Evolutionary conservation across 768 basidiomycete genomes (phyloP).

Genomic region (Lentinula lateritia): DNA sequence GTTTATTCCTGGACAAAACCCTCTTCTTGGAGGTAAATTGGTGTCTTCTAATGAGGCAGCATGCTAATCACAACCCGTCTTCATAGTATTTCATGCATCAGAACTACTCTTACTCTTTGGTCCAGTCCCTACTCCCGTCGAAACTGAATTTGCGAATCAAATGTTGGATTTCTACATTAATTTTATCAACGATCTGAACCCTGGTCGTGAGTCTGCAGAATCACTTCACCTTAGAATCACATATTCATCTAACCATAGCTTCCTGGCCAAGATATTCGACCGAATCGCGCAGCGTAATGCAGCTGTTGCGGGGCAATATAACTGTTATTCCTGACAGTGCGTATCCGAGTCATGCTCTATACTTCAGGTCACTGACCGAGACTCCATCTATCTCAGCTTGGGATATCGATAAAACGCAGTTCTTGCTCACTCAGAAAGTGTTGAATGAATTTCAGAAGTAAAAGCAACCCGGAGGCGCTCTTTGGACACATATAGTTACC

Average conservation of each 20-base stretch:
- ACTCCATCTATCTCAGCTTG: conserved; percentile 28
- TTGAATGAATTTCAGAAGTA: conserved; percentile 44
- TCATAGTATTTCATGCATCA: conserved; percentile 41
- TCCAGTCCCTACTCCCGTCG: conserved; percentile 34
- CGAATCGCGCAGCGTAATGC: conserved; percentile 33
- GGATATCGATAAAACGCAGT: conserved; percentile 33
- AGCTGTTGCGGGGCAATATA: conserved; percentile 46
- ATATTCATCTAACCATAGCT: conserved; percentile 19
- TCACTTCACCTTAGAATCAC: background rate
- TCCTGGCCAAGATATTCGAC: conserved; percentile 41
- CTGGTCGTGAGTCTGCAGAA: conserved; percentile 36
- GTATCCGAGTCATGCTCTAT: conserved; percentile 7
- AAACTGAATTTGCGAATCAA: conserved; percentile 40
- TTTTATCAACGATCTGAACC: conserved; percentile 51
- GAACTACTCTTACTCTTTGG: conserved; percentile 47
- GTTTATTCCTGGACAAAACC: conserved; percentile 50
- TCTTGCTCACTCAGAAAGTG: conserved; percentile 33
- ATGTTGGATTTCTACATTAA: conserved; percentile 51
- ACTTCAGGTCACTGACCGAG: background rate
- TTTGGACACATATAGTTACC: too few species aligned
- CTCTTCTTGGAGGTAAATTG: conserved; percentile 37
- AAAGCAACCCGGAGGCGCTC: background rate
- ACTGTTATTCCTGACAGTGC: conserved; percentile 50
- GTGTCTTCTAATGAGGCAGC: conserved; percentile 9
- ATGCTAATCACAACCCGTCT: background rate